Base-by-base conservation (phyloP, 768 basidiomycete species). In the Plicaturopsis crispa region DNA sequence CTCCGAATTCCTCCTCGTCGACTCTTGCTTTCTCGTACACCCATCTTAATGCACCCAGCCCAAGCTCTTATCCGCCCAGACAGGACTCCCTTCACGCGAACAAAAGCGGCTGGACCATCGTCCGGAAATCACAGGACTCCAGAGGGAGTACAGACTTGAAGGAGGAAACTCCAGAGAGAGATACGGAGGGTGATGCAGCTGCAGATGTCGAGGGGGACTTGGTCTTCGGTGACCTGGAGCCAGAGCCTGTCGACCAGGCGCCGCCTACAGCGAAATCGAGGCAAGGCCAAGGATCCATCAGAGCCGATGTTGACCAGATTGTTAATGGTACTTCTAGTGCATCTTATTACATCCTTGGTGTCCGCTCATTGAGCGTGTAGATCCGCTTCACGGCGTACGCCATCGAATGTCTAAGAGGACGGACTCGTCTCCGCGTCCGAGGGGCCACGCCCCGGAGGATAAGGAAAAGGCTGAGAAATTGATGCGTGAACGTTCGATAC, bases 11-110 rank as follows among this genome's bases (percentile, higher is more conserved):
- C 14, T 83, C 81, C 4, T 75, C 78, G 1, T 80, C 80, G 1
- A 79, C 78, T 20, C 68, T 88, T 16, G 74, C 82, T 23, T 83
- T 80, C 46, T 88, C 85, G 7, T 90, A 85, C 59, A 90, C 86
- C 33, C 84, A 89, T 57, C 61, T 90, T 24, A 72, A 69, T 45
- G 76, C 78, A 2, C 86, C 85, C 17, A 77, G 78, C 56, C 77
- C 82, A 19, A 75, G 79, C 43, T 87, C 85, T 12, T 87, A 87
- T 57, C 78, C 82, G 16, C 69, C 78, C 22, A 74, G 67, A 48
- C 44, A 59, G 30, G 74, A 75, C 35, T 55, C 56, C 2, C 43
- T 50, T 20, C 63, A 58, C 38, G 53, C 65, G 14, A 62, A 68
- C 36, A 77, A 77, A 56, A 69, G 72, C 53, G 80, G 80, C 32